phyloP scores from a whole-genome alignment of 495 filamentous ascomycete genomes.

The Aspergillus baeticus region DNA sequence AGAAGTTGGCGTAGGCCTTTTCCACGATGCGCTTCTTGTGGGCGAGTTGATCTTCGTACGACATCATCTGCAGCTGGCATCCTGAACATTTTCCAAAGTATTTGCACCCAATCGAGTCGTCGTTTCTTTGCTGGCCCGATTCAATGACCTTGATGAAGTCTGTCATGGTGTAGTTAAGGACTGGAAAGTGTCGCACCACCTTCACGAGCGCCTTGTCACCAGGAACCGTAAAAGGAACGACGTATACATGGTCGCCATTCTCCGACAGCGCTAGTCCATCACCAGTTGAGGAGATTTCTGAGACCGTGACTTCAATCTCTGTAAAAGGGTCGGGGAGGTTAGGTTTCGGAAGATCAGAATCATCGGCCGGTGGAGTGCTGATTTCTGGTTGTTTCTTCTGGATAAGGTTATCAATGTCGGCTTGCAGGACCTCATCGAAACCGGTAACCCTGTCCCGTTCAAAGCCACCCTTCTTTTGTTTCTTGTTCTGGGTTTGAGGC shows the following conservation, averaged over 20 bases:
- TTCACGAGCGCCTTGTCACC: conserved; percentile 80
- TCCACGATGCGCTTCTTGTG: conserved; percentile 85
- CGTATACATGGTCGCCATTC: conserved; percentile 71
- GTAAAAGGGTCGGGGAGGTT: conserved; percentile 64
- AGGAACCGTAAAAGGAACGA: conserved; percentile 85
- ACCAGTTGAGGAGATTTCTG: conserved; percentile 81
- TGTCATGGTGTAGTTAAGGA: conserved; percentile 63
- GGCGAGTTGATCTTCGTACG: conserved; percentile 79
- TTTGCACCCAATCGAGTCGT: conserved; percentile 70
- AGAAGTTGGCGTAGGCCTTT: conserved; percentile 91
- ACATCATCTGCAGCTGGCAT: conserved; percentile 96
- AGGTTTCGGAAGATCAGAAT: conserved; percentile 17
- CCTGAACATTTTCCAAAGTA: conserved; percentile 89
- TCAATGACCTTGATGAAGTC: conserved; percentile 78
- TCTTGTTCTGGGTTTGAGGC: conserved; percentile 26
- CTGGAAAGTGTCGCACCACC: conserved; percentile 65
- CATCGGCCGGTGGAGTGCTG: conserved; percentile 18
- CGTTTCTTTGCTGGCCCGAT: conserved; percentile 74
- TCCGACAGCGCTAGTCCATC: conserved; percentile 74
- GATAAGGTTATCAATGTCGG: conserved; percentile 67
- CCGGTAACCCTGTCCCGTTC: conserved; percentile 40
- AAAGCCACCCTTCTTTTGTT: conserved; percentile 52
- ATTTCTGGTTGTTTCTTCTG: conserved; percentile 39
- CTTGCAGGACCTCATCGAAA: conserved; percentile 69
- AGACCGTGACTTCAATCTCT: conserved; percentile 75